Evolutionary conservation across 805 yeast species (phyloP), one percentile per base, ranked within the genome.

Genomic region (Isabelozyma rhagii): DNA sequence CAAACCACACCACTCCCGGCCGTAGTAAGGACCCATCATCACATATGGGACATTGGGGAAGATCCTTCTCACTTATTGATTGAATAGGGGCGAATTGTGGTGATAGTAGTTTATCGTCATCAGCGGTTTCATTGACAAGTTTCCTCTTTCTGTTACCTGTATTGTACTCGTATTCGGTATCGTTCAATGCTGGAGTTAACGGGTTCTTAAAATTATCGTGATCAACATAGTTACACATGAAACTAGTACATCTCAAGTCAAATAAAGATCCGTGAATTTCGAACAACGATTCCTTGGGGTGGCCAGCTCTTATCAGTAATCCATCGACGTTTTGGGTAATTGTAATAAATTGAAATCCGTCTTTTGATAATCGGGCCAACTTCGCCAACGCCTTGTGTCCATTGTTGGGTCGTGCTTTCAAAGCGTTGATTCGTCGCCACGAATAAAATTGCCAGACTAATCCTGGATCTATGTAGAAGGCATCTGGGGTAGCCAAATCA

Each of bases 1-100:
- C 97, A 67, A 87, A 89, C 97, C 97, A 91, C 5, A 90, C 92
- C 3, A 91, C 96, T 0, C 94, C 96, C 0, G 97, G 97, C 18
- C 97, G 73, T 50, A 91, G 67, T 10, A 87, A 62, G 36, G 65
- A 55, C 0, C 84, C 85, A 4, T 74, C 76, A n/a, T 71, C 62
- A 62, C 97, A 91, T 9, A 68, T 69, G 0, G 97, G 96, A 63
- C 97, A 91, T 39, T 66, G 77, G 1, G 97, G 97, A 9, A 89
- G 72, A 1, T 81, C 82, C 1, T 66, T 60, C 44, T 68, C 78
- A 3, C 74, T 68, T 1, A 89, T 66, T 13, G 69, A 61, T n/a
- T 78, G 71, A 2, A 78, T 74, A 2, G 85, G 82, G 2, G 67
- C 57, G 45, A 77, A 72, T 40, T 75, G 77, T 10, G 83, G 81